Conservation (phyloP, 192 early-diverging fungal genomes). For the Diversispora epigaea region DNA sequence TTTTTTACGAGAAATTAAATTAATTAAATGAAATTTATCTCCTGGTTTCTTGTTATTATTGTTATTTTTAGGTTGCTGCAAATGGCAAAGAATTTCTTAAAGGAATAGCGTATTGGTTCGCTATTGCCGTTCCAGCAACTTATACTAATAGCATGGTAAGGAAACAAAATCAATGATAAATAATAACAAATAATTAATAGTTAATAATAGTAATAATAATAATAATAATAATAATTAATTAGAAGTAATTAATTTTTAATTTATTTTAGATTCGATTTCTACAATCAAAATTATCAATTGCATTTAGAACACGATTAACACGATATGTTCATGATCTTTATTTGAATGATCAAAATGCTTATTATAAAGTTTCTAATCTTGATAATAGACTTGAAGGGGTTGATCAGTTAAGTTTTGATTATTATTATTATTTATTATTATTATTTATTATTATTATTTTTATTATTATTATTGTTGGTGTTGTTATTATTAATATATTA, state of each 20-base stretch:
- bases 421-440: too few relatives aligned
- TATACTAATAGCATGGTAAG: constrained; percentile 97
- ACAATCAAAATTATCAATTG: constrained; percentile 73
- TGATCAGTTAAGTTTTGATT: constrained; percentile 64
- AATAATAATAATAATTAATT: neutral
- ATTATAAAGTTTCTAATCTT: constrained; percentile 88
- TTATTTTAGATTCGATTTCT: constrained; percentile 58
- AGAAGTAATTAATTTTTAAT: neutral
- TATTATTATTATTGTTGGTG: too few relatives aligned
- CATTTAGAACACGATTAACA: constrained; percentile 83
- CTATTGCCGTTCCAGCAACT: constrained; percentile 91
- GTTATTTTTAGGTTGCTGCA: constrained; percentile 59
- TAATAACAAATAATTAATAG: too few relatives aligned
- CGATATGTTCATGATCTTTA: constrained; percentile 86
- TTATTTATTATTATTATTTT: too few relatives aligned
- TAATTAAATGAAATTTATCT: too few relatives aligned
- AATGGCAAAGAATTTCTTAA: constrained; percentile 76
- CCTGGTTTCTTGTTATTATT: too few relatives aligned
- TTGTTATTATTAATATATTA: too few relatives aligned
- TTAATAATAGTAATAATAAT: too few relatives aligned
- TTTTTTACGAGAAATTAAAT: neutral
- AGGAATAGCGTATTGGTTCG: constrained; percentile 85
- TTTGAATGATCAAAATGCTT: constrained; percentile 76
- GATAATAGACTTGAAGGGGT: constrained; percentile 87
- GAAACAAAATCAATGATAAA: constrained; percentile 30